phyloP scores from a whole-genome alignment of 2,329 filamentous ascomycete genomes.

The Paecilomyces sp. region DNA sequence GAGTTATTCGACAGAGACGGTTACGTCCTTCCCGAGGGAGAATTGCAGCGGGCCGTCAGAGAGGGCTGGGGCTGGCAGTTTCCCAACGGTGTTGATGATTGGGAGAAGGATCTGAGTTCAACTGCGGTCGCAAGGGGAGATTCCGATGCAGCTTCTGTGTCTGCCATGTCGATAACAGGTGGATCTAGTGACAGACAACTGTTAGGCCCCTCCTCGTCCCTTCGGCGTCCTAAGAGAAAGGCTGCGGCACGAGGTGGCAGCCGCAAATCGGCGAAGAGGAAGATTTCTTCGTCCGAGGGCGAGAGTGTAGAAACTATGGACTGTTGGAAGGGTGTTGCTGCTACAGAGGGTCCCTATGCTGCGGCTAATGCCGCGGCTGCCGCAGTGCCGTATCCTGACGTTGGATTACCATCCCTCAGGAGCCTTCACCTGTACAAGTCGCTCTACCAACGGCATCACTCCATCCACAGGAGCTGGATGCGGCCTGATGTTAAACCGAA shows the following conservation, averaged over 20 bases:
- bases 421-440: slow-evolving; percentile 94
- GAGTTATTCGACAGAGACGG: slow-evolving; percentile 80
- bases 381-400: slow-evolving; percentile 72
- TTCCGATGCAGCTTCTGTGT: slow-evolving; percentile 21
- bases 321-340: slow-evolving; percentile 41
- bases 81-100: slow-evolving; percentile 65
- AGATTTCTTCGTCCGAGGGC: slow-evolving; percentile 40
- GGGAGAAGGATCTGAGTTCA: slow-evolving; percentile 71
- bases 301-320: slow-evolving; percentile 33
- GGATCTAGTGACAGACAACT: slow-evolving; percentile 17
- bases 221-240: slow-evolving; percentile 41
- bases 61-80: slow-evolving; percentile 99
- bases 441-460: slow-evolving; percentile 83
- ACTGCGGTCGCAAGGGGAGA: slow-evolving; percentile 33
- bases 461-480: slow-evolving; percentile 91
- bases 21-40: slow-evolving; percentile 68
- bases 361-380: slow-evolving; percentile 74
- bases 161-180: slow-evolving; percentile 14
- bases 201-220: slow-evolving; percentile 13
- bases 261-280: slow-evolving; percentile 52
- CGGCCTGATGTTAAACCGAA: slow-evolving; percentile 71
- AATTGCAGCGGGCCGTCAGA: slow-evolving; percentile 74
- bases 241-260: slow-evolving; percentile 37
- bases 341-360: slow-evolving; percentile 74
- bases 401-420: slow-evolving; percentile 71